Evolutionary conservation across 306 rosid genomes (phyloP), one percentile per base, ranked within the genome.

Genomic region (Astragalus glycyphyllos): DNA sequence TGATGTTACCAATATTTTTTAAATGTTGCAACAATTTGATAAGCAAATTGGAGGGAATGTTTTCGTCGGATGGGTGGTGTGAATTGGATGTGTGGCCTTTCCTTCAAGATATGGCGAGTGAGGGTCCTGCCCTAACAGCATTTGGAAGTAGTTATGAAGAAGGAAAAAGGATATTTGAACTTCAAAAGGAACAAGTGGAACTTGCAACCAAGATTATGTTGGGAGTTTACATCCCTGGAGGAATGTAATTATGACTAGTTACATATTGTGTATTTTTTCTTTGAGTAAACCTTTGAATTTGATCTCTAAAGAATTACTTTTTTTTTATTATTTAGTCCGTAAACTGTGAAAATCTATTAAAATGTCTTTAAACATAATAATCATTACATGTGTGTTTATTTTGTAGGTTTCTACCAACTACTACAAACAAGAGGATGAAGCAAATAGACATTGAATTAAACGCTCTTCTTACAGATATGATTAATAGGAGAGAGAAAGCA

Each of bases 101-200:
- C 6, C 75, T 81, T 53, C 84, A 81, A 5, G 44, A 44, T 46
- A 4, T 59, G 58, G 38, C 79, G 0, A 31, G 79, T 7, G 84
- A 78, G 26, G 83, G 68, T 34, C 80, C 83, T 46, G 68, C 87
- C 17, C 69, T 76, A 4, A 17, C 86, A 20, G 69, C 87, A 50
- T 82, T 83, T 71, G 85, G 85, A 49, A 80, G 84, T 44, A 86
- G 76, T 61, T 86, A 68, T 31, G 77, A 80, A 59, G 87, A 86
- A 59, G 87, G 90, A 60, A 69, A 1, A 23, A 69, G 61, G 65
- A 81, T 86, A 81, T 83, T 86, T 78, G 38, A 78, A 40, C 90
- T 86, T 57, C 60, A 34, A 11, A 78, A 1, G 7, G 87, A 82
- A 38, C 87, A 66, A 75, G 29, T 20, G 2, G 8, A 45, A 60